Percentiles rank a stretch among this genome's conserved stretches.
phyloP scores from a whole-genome alignment of 345 rosid genomes.

The Euclidium syriacum region DNA sequence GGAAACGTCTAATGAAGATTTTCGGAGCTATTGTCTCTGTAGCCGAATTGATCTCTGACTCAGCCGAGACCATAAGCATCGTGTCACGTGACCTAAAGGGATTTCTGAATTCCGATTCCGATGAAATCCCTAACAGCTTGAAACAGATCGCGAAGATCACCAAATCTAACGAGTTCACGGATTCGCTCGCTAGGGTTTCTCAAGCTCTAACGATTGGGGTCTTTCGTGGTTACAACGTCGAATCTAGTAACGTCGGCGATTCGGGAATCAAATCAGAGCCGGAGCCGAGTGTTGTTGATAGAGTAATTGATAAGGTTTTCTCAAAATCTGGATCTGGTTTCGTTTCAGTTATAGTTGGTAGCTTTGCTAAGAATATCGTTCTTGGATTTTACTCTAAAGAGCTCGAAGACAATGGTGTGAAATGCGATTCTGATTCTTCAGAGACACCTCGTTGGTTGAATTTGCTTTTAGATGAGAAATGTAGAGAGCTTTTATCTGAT shows the following conservation, averaged over 20 bases:
- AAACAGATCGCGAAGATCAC: constrained; percentile 80
- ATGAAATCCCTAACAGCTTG: constrained; percentile 77
- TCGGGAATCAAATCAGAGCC: constrained; percentile 18
- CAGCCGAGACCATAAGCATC: constrained; percentile 53
- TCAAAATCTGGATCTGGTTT: constrained; percentile 76
- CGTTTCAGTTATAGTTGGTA: constrained; percentile 77
- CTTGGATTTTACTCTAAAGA: constrained; percentile 58
- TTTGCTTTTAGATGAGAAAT: constrained; percentile 47
- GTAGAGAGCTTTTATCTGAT: constrained; percentile 66
- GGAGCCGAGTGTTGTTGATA: constrained; percentile 40
- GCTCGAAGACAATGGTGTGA: constrained; percentile 1
- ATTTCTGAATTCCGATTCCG: constrained; percentile 70
- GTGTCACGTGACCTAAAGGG: constrained; percentile 63
- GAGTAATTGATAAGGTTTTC: constrained; percentile 64
- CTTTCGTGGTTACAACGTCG: constrained; percentile 44
- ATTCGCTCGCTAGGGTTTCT: constrained; percentile 50
- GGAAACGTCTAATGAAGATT: constrained; percentile 56
- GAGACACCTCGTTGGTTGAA: constrained; percentile 55
- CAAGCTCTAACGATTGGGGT: constrained; percentile 67
- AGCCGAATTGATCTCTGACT: constrained; percentile 68
- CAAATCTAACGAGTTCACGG: constrained; percentile 54
- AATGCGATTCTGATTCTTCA: constrained; percentile 20
- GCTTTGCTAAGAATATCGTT: constrained; percentile 88
- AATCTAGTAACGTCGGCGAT: constrained; percentile 22
- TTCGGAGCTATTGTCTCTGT: constrained; percentile 54